A percentile compares a stretch with the other conserved stretches of the same genome.
Evolutionary conservation across 1,139 yeast species (phyloP).

Genomic region (Blastobotrys proliferans): DNA sequence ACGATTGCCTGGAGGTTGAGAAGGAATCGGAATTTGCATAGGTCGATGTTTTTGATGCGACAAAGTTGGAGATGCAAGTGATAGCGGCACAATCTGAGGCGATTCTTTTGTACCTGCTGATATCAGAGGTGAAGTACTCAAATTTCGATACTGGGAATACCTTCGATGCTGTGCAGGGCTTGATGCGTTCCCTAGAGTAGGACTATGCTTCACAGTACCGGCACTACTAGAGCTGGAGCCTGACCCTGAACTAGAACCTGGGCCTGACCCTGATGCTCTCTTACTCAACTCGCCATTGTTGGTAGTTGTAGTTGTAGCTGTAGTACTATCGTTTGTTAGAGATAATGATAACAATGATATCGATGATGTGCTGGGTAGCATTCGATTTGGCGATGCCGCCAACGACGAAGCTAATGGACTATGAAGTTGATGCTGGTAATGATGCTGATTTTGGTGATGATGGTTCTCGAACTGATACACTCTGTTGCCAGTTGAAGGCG

Average conservation of each 20-base stretch:
- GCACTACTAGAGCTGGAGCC: too few relatives aligned
- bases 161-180: too few relatives aligned
- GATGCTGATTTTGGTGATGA: neutral
- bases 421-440: neutral
- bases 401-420: neutral
- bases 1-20: neutral
- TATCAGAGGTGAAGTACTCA: too few relatives aligned
- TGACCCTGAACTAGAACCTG: too few relatives aligned
- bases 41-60: neutral
- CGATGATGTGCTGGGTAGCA: conserved; percentile 6
- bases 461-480: neutral
- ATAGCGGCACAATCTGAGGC: conserved; percentile 5
- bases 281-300: too few relatives aligned
- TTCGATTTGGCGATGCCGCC: neutral
- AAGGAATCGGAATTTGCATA: conserved; percentile 10
- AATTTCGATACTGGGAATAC: too few relatives aligned
- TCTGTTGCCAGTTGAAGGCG: too few relatives aligned
- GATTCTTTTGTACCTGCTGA: too few relatives aligned
- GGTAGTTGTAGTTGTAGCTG: neutral
- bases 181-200: too few relatives aligned
- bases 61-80: conserved; percentile 6
- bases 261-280: too few relatives aligned
- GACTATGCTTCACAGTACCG: neutral
- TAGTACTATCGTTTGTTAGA: neutral
- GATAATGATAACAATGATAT: conserved; percentile 10